phyloP scores from a whole-genome alignment of 768 basidiomycete species.

The Russula dissimulans region DNA sequence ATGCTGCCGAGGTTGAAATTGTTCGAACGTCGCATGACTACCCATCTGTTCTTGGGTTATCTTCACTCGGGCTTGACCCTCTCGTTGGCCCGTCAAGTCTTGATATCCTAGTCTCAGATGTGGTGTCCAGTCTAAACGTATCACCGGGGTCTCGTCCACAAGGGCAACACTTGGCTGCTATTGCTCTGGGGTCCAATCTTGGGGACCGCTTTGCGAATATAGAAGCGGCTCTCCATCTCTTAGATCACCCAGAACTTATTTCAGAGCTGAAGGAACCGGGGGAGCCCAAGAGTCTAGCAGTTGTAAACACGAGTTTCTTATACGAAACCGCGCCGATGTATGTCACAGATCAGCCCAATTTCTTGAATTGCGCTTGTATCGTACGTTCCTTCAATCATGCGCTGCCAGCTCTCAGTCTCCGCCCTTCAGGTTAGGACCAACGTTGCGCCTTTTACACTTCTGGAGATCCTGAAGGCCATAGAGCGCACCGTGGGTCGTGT shows the following conservation, averaged over 20 bases:
- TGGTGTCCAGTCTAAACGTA: not conserved
- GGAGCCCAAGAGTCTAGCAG: slow-evolving; percentile 26
- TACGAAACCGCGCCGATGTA: slow-evolving; percentile 98
- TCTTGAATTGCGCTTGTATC: slow-evolving; percentile 86
- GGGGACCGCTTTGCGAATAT: slow-evolving; percentile 83
- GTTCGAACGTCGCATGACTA: slow-evolving; percentile 37
- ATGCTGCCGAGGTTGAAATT: slow-evolving; percentile 55
- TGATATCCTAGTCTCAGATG: not conserved
- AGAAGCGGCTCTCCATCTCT: slow-evolving; percentile 59
- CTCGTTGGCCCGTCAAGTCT: not conserved
- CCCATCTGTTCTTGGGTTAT: slow-evolving; percentile 15
- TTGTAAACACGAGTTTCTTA: slow-evolving; percentile 78
- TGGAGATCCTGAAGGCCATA: slow-evolving; percentile 59
- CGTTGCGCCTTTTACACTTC: slow-evolving; percentile 46
- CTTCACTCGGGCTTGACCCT: slow-evolving; percentile 2
- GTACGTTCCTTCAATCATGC: slow-evolving; percentile 37
- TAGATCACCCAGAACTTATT: slow-evolving; percentile 42
- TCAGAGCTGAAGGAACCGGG: slow-evolving; percentile 23
- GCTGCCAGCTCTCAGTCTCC: not conserved
- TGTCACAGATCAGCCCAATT: slow-evolving; percentile 78
- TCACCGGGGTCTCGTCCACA: not conserved
- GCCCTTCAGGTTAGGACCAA: slow-evolving; percentile 64
- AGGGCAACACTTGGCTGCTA: slow-evolving; percentile 37
- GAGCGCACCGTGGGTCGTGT: slow-evolving; percentile 71
- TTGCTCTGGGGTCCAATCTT: slow-evolving; percentile 86